Conservation (phyloP, 2,329 filamentous ascomycete species). For the Zasmidium angulare region DNA sequence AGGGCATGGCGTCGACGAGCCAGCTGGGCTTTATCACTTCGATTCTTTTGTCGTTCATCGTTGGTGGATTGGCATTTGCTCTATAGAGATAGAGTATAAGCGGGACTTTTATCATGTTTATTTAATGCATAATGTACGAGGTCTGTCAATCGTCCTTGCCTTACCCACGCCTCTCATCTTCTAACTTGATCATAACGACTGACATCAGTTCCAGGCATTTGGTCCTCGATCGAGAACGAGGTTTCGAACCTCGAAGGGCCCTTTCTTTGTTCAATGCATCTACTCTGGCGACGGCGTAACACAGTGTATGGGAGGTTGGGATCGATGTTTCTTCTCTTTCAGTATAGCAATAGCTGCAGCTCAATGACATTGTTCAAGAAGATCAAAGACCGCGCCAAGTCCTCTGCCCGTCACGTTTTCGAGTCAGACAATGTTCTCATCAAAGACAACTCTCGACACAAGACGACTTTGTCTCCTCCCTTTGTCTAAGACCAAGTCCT, state of each 20-base stretch:
- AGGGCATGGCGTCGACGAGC: conserved; percentile 14
- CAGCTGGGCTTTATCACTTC: conserved; percentile 15
- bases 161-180: background rate
- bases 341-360: background rate
- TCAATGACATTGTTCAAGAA: background rate
- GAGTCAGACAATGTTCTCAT: background rate
- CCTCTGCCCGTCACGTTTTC: background rate
- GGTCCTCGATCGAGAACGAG: background rate
- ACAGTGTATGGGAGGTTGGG: background rate
- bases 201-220: background rate
- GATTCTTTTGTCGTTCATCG: conserved; percentile 13
- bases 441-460: background rate
- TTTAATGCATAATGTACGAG: conserved; percentile 2
- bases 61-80: conserved; percentile 25
- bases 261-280: background rate
- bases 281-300: background rate
- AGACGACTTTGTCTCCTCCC: background rate
- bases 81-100: conserved; percentile 13
- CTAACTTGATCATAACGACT: background rate
- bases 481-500: background rate
- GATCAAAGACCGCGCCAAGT: background rate
- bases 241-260: background rate
- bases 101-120: background rate
- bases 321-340: background rate
- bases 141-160: background rate